Evolutionary conservation across 345 rosid species (phyloP).

Genomic region (Eucalyptus cloeziana): DNA sequence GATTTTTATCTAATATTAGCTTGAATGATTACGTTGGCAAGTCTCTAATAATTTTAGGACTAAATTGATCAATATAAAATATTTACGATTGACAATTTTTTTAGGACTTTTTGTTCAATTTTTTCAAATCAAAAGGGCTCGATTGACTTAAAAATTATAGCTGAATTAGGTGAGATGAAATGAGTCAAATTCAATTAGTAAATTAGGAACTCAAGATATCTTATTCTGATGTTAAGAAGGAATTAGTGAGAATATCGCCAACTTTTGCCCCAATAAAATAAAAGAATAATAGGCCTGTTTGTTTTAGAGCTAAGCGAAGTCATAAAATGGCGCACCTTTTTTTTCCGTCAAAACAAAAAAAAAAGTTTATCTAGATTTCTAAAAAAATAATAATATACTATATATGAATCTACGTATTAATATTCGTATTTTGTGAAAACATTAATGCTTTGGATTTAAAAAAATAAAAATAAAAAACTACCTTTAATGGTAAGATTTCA

Average conservation of each 20-base stretch:
- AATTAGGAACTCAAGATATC: not conserved
- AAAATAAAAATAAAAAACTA: too few relatives aligned
- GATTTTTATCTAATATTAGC: too few relatives aligned
- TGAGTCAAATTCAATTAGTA: not conserved
- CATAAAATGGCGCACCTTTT: not conserved
- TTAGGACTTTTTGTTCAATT: too few relatives aligned
- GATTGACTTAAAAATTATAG: not conserved
- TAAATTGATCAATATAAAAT: too few relatives aligned
- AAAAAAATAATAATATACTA: not conserved
- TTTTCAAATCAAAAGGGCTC: not conserved
- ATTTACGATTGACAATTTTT: too few relatives aligned
- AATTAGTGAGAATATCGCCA: not conserved
- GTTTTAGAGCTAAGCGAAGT: not conserved
- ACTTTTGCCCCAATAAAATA: not conserved
- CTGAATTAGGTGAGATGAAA: not conserved
- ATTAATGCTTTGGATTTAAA: not conserved
- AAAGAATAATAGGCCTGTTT: not conserved
- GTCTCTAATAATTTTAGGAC: too few relatives aligned
- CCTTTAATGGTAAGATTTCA: not conserved
- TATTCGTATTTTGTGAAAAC: not conserved
- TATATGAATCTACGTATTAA: not conserved
- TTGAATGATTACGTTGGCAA: too few relatives aligned
- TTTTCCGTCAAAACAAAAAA: rapidly evolving
- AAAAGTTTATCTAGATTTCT: not conserved
- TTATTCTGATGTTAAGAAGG: not conserved